phyloP scores from a whole-genome alignment of 306 rosid genomes.

The Corylus heterophylla region DNA sequence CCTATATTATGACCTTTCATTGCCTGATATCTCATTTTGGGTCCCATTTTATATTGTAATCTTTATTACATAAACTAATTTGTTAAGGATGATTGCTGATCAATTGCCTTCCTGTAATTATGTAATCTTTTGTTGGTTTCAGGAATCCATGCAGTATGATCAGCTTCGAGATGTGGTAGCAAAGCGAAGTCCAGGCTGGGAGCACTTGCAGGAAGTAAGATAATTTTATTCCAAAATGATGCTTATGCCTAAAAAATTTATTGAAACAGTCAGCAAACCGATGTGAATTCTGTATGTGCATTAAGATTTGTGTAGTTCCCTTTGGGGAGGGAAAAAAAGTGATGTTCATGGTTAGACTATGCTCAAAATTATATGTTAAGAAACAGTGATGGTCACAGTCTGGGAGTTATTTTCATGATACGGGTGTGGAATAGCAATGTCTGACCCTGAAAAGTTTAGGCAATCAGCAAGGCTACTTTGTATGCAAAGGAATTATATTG shows the following conservation, averaged over 20 bases:
- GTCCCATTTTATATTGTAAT: neutral
- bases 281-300: slow-evolving; percentile 14
- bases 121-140: slow-evolving; percentile 18
- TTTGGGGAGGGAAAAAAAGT: neutral
- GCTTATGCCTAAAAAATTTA: slow-evolving; percentile 7
- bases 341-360: neutral
- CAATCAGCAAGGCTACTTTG: neutral
- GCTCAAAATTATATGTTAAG: neutral
- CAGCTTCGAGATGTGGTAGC: slow-evolving; percentile 88
- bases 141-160: slow-evolving; percentile 87
- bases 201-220: slow-evolving; percentile 84
- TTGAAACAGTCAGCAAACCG: neutral
- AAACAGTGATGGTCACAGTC: too few relatives aligned
- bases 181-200: slow-evolving; percentile 94
- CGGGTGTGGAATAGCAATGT: neutral
- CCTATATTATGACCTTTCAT: neutral
- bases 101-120: slow-evolving; percentile 20
- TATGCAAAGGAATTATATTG: neutral
- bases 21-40: neutral
- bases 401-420: neutral
- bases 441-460: neutral
- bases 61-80: neutral
- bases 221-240: slow-evolving; percentile 26
- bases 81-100: slow-evolving; percentile 8
- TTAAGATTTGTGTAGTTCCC: neutral